phyloP scores from a whole-genome alignment of 225 moss, liverwort and hornwort genomes.

The Physcomitrium patens region DNA sequence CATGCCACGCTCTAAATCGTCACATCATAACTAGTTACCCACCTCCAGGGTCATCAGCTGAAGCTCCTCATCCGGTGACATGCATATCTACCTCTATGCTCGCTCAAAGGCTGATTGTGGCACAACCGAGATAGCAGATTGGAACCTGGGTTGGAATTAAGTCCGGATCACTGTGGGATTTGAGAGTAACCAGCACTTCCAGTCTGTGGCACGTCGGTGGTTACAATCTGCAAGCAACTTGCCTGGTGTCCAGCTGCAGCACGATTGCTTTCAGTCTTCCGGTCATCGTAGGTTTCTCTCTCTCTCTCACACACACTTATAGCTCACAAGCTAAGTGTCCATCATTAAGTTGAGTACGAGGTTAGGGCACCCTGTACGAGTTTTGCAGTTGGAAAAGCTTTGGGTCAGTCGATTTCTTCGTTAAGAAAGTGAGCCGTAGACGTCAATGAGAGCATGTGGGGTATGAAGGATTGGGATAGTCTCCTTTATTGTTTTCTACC shows the following conservation, averaged over 20 bases:
- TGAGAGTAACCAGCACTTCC: too few species aligned
- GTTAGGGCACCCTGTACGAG: neutral
- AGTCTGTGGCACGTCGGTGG: slow-evolving; percentile 11
- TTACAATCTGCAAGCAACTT: slow-evolving; percentile 6
- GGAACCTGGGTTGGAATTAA: too few species aligned
- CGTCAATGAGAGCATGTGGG: slow-evolving; percentile 39
- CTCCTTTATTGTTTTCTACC: slow-evolving; percentile 23
- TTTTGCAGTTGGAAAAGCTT: slow-evolving; percentile 19
- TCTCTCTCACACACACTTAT: neutral
- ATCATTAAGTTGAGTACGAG: slow-evolving; percentile 7
- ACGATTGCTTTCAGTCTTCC: slow-evolving; percentile 22
- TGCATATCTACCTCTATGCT: slow-evolving; percentile 35
- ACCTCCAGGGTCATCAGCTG: slow-evolving; percentile 1
- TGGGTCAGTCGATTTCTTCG: slow-evolving; percentile 11
- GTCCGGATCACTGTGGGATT: too few species aligned
- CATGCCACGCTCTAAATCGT: slow-evolving; percentile 24
- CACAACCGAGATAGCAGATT: too few species aligned
- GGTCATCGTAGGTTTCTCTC: neutral
- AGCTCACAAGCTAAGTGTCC: slow-evolving; percentile 22
- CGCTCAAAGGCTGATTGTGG: too few species aligned
- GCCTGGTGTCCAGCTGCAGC: slow-evolving; percentile 20
- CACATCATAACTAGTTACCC: neutral
- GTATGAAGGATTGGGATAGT: neutral
- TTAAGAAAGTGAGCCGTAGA: slow-evolving; percentile 44
- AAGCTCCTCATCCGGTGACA: slow-evolving; percentile 1